A percentile compares a stretch with the other conserved stretches of the same genome.
Evolutionary conservation across 1,284 basidiomycete species (phyloP).

Genomic region (Moesziomyces sp.): DNA sequence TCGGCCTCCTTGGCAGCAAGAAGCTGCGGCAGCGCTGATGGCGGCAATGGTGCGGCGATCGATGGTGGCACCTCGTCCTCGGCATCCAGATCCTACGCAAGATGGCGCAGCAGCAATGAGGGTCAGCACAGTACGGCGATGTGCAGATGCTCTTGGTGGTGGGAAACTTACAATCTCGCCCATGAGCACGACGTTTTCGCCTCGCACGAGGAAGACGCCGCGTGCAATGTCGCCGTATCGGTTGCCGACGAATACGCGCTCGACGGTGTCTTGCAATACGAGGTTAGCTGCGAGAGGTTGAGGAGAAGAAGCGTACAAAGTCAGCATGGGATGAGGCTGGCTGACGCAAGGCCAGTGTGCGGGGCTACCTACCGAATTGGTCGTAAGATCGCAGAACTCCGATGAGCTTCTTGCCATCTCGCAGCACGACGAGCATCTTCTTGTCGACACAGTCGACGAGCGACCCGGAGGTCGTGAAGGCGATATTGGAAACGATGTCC

Average conservation of each 20-base stretch:
- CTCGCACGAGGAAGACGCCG: constrained; percentile 92
- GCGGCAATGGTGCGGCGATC: constrained; percentile 56
- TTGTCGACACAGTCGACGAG: constrained; percentile 70
- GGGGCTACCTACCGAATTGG: constrained; percentile 86
- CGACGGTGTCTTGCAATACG: constrained; percentile 74
- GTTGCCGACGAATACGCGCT: constrained; percentile 77
- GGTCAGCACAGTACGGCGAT: neutral
- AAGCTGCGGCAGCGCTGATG: constrained; percentile 53
- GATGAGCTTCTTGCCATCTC: constrained; percentile 95
- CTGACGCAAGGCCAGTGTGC: neutral
- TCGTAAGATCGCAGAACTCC: constrained; percentile 97
- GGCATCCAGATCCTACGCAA: constrained; percentile 59
- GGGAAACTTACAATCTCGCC: constrained; percentile 87
- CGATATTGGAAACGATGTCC: constrained; percentile 64
- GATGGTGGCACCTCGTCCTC: constrained; percentile 63
- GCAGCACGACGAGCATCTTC: constrained; percentile 96
- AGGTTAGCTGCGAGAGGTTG: constrained; percentile 79
- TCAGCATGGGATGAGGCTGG: neutral
- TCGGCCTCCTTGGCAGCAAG: constrained; percentile 55
- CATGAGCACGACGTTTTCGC: constrained; percentile 96
- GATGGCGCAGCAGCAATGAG: neutral
- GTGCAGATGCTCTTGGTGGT: no score
- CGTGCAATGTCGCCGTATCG: constrained; percentile 82
- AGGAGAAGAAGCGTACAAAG: neutral
- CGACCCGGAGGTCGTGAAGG: constrained; percentile 66